phyloP scores from a whole-genome alignment of 129 eudicot species.

The Flaveria bidentis region DNA sequence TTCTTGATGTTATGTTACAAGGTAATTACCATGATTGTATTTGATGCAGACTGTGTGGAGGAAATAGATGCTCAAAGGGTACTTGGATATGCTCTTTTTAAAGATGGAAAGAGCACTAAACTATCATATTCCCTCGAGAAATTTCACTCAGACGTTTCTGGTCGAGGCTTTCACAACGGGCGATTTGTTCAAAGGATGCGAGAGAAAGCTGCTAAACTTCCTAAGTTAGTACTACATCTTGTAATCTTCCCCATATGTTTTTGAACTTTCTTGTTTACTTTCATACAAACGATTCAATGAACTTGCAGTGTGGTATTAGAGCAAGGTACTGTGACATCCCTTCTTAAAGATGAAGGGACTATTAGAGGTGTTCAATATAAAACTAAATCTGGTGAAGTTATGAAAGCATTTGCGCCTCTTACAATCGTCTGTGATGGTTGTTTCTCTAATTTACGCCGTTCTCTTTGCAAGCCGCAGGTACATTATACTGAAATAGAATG shows the following conservation, averaged over 20 bases:
- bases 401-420: slow-evolving; percentile 56
- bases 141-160: slow-evolving; percentile 35
- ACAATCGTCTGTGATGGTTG: slow-evolving; percentile 20
- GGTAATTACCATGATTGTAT: background rate
- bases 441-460: slow-evolving; percentile 59
- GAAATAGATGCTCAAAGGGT: slow-evolving; percentile 40
- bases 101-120: slow-evolving; percentile 29
- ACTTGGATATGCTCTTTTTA: slow-evolving; percentile 39
- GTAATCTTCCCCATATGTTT: background rate
- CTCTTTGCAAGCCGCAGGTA: slow-evolving; percentile 57
- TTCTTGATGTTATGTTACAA: background rate
- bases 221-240: slow-evolving; percentile 16
- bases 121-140: slow-evolving; percentile 37
- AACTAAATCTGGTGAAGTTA: slow-evolving; percentile 46
- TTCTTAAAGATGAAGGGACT: slow-evolving; percentile 51
- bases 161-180: slow-evolving; percentile 38
- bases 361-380: slow-evolving; percentile 55
- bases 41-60: slow-evolving; percentile 31
- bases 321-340: slow-evolving; percentile 54
- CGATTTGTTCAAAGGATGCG: slow-evolving; percentile 36
- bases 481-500: too few relatives aligned
- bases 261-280: background rate
- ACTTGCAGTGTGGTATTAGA: slow-evolving; percentile 46
- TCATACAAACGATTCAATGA: background rate
- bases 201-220: slow-evolving; percentile 32